Evolutionary conservation across 768 basidiomycete species (phyloP), one percentile per base, ranked within the genome.

Genomic region (Auricularia auricula-judae): DNA sequence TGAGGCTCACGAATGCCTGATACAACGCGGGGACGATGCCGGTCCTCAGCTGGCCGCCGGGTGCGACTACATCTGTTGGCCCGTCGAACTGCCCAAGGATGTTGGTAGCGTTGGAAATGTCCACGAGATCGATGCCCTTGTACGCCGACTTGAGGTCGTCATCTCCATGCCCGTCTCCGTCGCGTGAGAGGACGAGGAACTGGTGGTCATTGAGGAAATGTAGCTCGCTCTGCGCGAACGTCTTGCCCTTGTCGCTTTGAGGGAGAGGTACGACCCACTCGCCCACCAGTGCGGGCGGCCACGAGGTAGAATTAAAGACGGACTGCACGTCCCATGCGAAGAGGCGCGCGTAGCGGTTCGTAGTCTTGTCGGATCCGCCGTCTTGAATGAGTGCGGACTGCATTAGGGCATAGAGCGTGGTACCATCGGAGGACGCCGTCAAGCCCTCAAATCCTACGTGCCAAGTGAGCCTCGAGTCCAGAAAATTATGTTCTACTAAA

Each of bases 361-460:
- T 83, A 3, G 69, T 72, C 66, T 81, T 79, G 63, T 77, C 72
- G 44, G 69, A 67, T 0, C 83, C 83, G n/a, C 85, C 84, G 67
- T 87, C 86, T 67, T 88, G 86, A 3, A 85, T 79, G 1, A 82
- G 78, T 0, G 84, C 86, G 4, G 81, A 79, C 68, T 89, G 87
- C 1, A 88, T 77, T 68, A 87, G 78, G 0, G 80, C 85, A 69
- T 84, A 88, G 1, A 88, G 76, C 1, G 76, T 81, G 3, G 74
- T 72, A 1, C 81, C 82, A 4, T 74, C 68, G 0, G 79, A 68
- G 65, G 82, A 81, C 3, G 81, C 63, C 0, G 86, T 85, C 12
- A 88, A 74, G 29, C 84, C 82, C 69, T 87, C 85, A 44, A 87
- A 83, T 2, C 85, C 84, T 62, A 51, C 29, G 33, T 54, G 3